Evolutionary conservation across 2,329 filamentous ascomycete species (phyloP), one percentile per base, ranked within the genome.

Genomic region (Monilinia fructigena): DNA sequence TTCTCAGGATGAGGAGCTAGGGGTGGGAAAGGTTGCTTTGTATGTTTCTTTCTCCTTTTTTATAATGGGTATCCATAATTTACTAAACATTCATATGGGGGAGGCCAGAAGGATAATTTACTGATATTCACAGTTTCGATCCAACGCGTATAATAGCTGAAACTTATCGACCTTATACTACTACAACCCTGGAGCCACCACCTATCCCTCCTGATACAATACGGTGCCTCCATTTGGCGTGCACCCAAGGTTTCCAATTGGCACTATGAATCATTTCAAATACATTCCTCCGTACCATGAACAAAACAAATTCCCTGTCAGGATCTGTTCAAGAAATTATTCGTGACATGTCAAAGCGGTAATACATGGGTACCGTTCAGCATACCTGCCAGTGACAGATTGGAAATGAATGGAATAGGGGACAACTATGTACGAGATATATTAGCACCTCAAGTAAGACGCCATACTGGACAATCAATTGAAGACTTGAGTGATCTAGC

Each of bases 371-470:
- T 20, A 11, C 28, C 31, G 1, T 45, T 52, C 8, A 64, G 40
- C 4, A 35, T 55, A 4, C 26, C 50, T 7, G 61, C 61, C 6
- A 26, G 4, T 18, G 6, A 35, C 23, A 45, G 53, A 14, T 18
- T 65, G 4, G 10, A 11, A 5, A 65, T 23, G 40, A 65, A 65
- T 10, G 62, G 53, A 48, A 50, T 65, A 4, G n/a, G 20, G 45
- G n/a, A 31, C 6, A 8, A 5, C 1, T 65, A 65, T 4, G 42
- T 40, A 47, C 42, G 23, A 26, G 54, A 65, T 28, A 58, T 65
- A 38, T 38, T 65, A 38, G 53, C 62, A 38, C 62, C 62, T 0
- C 62, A 65, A 58, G 53, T 65, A 26, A 42, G 62, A 5, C 62
- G 53, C 12, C 62, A 65, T 31, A 65, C 53, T 1, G 62, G 54